A percentile compares a stretch with the other conserved stretches of the same genome.
These are phyloP conservation scores for Dothidotthia symphoricarpi DNA, from an alignment of 2,329 filamentous ascomycete genomes.

Conservation along the genomic window DNA sequence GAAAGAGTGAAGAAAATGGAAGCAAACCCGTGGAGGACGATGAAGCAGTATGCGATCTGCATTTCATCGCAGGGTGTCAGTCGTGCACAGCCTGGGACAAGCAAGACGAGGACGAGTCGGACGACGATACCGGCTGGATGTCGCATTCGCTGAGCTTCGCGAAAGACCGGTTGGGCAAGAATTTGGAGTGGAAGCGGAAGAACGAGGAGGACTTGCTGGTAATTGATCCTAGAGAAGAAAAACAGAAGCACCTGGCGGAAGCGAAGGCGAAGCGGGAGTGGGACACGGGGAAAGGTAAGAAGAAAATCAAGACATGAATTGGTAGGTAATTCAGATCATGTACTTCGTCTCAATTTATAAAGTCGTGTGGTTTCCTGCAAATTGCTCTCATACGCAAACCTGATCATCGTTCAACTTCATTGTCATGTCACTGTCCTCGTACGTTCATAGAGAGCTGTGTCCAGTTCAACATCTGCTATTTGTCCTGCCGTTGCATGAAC, in stretches of 20 bases:
- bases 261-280: constrained; percentile 47
- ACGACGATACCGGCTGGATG: constrained; percentile 71
- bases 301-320: constrained; percentile 17
- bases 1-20: constrained; percentile 3
- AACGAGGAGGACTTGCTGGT: constrained; percentile 89
- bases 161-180: constrained; percentile 86
- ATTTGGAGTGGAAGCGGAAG: constrained; percentile 84
- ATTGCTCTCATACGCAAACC: background rate
- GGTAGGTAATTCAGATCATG: background rate
- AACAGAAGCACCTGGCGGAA: constrained; percentile 64
- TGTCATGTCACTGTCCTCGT: too few species aligned
- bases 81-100: constrained; percentile 86
- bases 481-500: too few species aligned
- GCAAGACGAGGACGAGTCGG: constrained; percentile 60
- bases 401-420: too few species aligned
- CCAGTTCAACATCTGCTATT: too few species aligned
- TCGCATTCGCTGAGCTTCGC: constrained; percentile 80
- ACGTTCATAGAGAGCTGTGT: too few species aligned
- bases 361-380: background rate
- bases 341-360: too few species aligned
- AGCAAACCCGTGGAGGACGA: constrained; percentile 28
- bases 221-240: constrained; percentile 86
- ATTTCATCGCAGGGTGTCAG: constrained; percentile 94
- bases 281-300: constrained; percentile 26
- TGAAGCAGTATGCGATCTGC: constrained; percentile 74